Evolutionary conservation across 2,329 filamentous ascomycete species (phyloP).

Genomic region (Lomentospora prolificans): DNA sequence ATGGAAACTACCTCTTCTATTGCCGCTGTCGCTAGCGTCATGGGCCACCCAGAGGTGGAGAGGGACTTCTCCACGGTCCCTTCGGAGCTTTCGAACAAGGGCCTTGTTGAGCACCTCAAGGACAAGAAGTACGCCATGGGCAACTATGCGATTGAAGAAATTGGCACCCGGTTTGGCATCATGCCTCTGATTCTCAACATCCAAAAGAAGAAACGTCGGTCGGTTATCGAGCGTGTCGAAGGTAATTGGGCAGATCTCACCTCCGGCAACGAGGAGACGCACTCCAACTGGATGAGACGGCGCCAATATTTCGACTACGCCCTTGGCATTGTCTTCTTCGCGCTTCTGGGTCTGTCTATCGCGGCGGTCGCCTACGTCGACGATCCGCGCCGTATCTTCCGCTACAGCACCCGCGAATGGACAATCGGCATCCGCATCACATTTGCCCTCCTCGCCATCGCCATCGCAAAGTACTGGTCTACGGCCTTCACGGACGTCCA

Average conservation of each 20-base stretch:
- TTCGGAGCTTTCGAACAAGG: slow-evolving; percentile 12
- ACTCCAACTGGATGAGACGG: slow-evolving; percentile 11
- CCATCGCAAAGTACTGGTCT: slow-evolving; percentile 14
- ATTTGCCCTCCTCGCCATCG: slow-evolving; percentile 13
- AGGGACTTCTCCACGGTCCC: slow-evolving; percentile 12
- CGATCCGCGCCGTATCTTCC: slow-evolving; percentile 13
- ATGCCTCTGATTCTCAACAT: slow-evolving; percentile 6
- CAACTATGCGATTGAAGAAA: slow-evolving; percentile 8
- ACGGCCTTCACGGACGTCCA: slow-evolving; percentile 16
- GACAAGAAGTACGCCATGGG: slow-evolving; percentile 14
- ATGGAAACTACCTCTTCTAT: slow-evolving; percentile 15
- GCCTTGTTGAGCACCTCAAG: slow-evolving; percentile 11
- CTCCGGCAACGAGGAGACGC: background rate
- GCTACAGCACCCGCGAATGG: slow-evolving; percentile 8
- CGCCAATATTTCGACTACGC: slow-evolving; percentile 12
- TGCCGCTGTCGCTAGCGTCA: slow-evolving; percentile 15
- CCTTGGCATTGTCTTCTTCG: slow-evolving; percentile 13
- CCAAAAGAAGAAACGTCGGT: background rate
- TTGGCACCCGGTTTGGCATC: slow-evolving; percentile 11
- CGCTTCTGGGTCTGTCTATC: slow-evolving; percentile 14
- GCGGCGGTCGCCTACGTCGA: slow-evolving; percentile 14
- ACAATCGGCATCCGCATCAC: slow-evolving; percentile 13
- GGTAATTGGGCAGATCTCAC: background rate
- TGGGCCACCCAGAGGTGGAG: slow-evolving; percentile 16
- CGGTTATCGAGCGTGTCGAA: slow-evolving; percentile 4